Conservation (phyloP, 2,329 filamentous ascomycete species). For the Penicillium sp. region DNA sequence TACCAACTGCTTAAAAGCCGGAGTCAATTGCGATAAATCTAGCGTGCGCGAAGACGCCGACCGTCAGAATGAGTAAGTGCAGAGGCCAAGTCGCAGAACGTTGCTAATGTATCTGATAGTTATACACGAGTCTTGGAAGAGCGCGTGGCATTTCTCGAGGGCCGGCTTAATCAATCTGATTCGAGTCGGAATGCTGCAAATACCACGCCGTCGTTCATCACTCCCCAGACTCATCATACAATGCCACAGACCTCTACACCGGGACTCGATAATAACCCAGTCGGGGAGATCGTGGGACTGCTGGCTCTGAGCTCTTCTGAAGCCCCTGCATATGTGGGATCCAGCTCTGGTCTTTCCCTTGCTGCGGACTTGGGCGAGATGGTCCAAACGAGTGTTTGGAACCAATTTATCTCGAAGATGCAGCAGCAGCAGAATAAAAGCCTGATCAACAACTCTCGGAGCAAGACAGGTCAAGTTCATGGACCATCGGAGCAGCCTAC, state of each 20-base stretch:
- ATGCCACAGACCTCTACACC: slow-evolving; percentile 20
- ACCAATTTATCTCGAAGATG: slow-evolving; percentile 47
- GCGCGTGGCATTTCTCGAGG: slow-evolving; percentile 46
- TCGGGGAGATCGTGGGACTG: slow-evolving; percentile 53
- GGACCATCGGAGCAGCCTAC: slow-evolving; percentile 19
- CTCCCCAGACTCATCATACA: slow-evolving; percentile 24
- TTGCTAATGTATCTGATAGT: slow-evolving; percentile 25
- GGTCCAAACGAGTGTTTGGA: slow-evolving; percentile 58
- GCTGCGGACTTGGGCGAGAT: slow-evolving; percentile 56
- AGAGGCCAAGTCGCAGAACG: background rate
- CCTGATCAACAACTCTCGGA: slow-evolving; percentile 18
- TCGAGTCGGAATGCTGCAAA: slow-evolving; percentile 17
- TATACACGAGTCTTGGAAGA: slow-evolving; percentile 48
- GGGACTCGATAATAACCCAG: slow-evolving; percentile 36
- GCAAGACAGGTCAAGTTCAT: background rate
- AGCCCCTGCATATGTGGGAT: slow-evolving; percentile 53
- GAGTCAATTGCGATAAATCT: slow-evolving; percentile 46
- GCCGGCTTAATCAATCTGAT: slow-evolving; percentile 25
- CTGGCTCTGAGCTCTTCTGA: slow-evolving; percentile 49
- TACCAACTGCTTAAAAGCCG: slow-evolving; percentile 49
- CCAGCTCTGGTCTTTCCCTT: slow-evolving; percentile 53
- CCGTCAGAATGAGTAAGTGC: slow-evolving; percentile 37
- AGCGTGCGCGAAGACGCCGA: slow-evolving; percentile 43
- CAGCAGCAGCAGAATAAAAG: slow-evolving; percentile 18
- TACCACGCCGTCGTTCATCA: slow-evolving; percentile 23